Conservation (phyloP, 1,284 basidiomycete genomes). For the Dichomitus squalens region DNA sequence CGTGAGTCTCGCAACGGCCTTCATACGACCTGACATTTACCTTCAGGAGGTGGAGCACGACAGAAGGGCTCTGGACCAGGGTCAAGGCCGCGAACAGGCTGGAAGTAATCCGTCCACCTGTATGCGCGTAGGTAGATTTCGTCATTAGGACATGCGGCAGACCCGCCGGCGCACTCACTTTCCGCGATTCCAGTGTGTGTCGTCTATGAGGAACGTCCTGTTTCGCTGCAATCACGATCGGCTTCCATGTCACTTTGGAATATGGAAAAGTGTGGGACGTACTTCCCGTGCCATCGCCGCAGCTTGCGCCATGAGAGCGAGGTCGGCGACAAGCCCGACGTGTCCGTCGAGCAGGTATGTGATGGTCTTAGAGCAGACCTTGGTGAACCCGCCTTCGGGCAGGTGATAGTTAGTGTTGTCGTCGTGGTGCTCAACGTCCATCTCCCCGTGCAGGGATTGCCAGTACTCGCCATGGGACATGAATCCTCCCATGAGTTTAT, state of each 20-base stretch:
- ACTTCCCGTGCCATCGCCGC: slow-evolving; percentile 69
- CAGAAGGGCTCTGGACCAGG: slow-evolving; percentile 69
- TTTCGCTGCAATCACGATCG: slow-evolving; percentile 28
- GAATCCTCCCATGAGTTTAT: slow-evolving; percentile 46
- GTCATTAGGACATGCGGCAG: not conserved
- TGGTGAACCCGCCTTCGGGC: slow-evolving; percentile 35
- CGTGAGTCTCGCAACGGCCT: not conserved
- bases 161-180: slow-evolving; percentile 43
- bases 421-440: slow-evolving; percentile 54
- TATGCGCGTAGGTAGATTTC: not conserved
- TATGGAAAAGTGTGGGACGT: slow-evolving; percentile 11
- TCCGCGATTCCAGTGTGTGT: slow-evolving; percentile 67
- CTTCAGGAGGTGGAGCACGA: slow-evolving; percentile 59
- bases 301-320: slow-evolving; percentile 65
- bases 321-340: slow-evolving; percentile 62
- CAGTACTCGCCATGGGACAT: slow-evolving; percentile 61
- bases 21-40: slow-evolving; percentile 34
- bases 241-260: slow-evolving; percentile 7
- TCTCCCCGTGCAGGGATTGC: slow-evolving; percentile 37
- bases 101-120: slow-evolving; percentile 70
- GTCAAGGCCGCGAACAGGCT: slow-evolving; percentile 54
- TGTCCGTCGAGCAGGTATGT: slow-evolving; percentile 71
- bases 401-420: slow-evolving; percentile 36
- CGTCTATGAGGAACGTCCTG: slow-evolving; percentile 39
- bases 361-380: slow-evolving; percentile 58